A percentile compares a stretch with the other conserved stretches of the same genome.
phyloP scores from a whole-genome alignment of 2,329 filamentous ascomycete genomes.

The Ceratocystis cubensis region DNA sequence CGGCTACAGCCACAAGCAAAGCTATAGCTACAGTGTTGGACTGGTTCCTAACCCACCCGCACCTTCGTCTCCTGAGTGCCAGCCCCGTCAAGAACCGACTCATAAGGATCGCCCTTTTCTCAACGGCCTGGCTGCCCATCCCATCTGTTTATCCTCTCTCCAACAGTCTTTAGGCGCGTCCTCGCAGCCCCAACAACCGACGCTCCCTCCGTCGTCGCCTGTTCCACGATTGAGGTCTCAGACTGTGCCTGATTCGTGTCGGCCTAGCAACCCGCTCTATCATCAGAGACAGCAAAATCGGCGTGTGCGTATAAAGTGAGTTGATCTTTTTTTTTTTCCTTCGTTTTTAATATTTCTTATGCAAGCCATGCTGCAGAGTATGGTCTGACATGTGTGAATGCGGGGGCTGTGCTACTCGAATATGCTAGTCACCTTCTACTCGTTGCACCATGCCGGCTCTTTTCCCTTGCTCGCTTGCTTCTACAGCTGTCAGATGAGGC shows the following conservation, averaged over 20 bases:
- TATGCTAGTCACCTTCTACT: background rate
- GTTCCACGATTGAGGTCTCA: background rate
- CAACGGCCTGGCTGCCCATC: conserved; percentile 18
- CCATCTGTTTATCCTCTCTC: background rate
- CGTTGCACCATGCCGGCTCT: background rate
- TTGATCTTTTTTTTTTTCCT: background rate
- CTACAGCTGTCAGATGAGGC: background rate
- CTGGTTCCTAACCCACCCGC: background rate
- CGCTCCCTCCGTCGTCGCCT: background rate
- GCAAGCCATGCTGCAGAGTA: background rate
- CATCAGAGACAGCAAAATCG: background rate
- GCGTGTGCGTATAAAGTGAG: conserved; percentile 4
- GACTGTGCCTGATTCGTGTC: background rate
- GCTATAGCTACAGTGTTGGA: conserved; percentile 2
- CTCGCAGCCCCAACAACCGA: background rate
- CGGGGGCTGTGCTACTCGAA: background rate
- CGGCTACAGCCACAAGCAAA: background rate
- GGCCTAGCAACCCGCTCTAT: background rate
- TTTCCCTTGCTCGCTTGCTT: background rate
- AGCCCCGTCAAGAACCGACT: background rate
- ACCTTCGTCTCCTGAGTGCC: background rate
- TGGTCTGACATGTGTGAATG: background rate
- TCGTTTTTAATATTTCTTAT: background rate
- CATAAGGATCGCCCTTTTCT: conserved; percentile 12
- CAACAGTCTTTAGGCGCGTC: background rate